These are phyloP conservation scores for Suhomyces maxii DNA, from an alignment of 1,139 yeast species.

Conservation along the genomic window DNA sequence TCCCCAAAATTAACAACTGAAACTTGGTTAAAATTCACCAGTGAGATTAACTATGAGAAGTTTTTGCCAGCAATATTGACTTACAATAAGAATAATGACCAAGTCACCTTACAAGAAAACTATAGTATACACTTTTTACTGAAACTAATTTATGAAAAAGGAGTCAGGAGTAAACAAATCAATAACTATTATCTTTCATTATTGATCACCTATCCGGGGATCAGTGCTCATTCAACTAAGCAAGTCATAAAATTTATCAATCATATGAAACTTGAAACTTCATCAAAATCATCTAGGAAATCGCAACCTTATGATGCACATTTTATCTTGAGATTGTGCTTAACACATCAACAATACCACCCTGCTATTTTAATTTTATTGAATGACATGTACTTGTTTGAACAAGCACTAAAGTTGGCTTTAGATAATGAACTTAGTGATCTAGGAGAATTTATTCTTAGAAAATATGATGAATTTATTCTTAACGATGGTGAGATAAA, in stretches of 20 bases:
- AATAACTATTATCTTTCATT: constrained; percentile 76
- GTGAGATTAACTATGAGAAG: constrained; percentile 52
- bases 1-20: constrained; percentile 71
- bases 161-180: constrained; percentile 49
- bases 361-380: constrained; percentile 75
- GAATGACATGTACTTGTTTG: constrained; percentile 61
- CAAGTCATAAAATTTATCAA: constrained; percentile 33
- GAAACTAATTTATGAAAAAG: constrained; percentile 57
- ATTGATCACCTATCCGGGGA: constrained; percentile 57
- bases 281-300: constrained; percentile 10
- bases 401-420: constrained; percentile 80
- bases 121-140: constrained; percentile 66
- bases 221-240: constrained; percentile 30
- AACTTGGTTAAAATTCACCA: constrained; percentile 66
- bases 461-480: constrained; percentile 31
- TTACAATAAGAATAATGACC: constrained; percentile 52
- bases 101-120: constrained; percentile 42
- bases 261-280: constrained; percentile 21
- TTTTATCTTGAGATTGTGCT: constrained; percentile 73
- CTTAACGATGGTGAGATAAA: constrained; percentile 15
- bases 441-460: constrained; percentile 47
- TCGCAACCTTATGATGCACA: constrained; percentile 56
- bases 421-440: constrained; percentile 61
- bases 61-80: constrained; percentile 75
- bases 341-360: constrained; percentile 55